Percentiles rank a stretch among this genome's conserved stretches.
Evolutionary conservation across 202 grass and related monocot species (phyloP).

Genomic region (Hordeum pubiflorum): DNA sequence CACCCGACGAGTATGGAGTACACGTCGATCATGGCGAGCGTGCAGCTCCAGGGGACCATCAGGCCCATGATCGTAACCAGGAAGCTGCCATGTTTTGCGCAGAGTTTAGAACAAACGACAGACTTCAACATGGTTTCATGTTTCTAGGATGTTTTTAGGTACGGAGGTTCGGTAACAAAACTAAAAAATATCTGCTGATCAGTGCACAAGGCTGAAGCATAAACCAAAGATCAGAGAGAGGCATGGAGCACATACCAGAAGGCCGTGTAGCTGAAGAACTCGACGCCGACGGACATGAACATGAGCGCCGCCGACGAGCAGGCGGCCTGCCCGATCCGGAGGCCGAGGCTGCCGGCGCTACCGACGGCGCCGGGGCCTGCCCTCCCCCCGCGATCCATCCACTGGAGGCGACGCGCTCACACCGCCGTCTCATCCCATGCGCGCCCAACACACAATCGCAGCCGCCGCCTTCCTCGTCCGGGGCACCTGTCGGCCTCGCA

Average conservation of each 20-base stretch:
- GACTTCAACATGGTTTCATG: not conserved
- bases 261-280: constrained; percentile 92
- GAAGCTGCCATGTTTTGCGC: constrained; percentile 42
- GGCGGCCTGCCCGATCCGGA: constrained; percentile 73
- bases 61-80: constrained; percentile 82
- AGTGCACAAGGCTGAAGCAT: not conserved
- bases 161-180: too few relatives aligned
- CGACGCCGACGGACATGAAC: constrained; percentile 90
- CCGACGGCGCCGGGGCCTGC: constrained; percentile 41
- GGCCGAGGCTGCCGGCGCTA: constrained; percentile 63
- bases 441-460: not conserved
- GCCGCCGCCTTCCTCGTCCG: not conserved
- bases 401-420: not conserved
- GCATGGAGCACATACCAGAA: constrained; percentile 47
- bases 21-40: constrained; percentile 68
- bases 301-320: constrained; percentile 82
- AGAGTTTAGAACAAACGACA: not conserved
- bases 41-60: constrained; percentile 86
- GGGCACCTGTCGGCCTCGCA: not conserved
- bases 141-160: too few relatives aligned
- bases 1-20: constrained; percentile 54
- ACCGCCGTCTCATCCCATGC: constrained; percentile 33
- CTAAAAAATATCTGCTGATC: not conserved
- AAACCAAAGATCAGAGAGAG: not conserved
- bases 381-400: constrained; percentile 30